These are phyloP conservation scores for Ajuga chamaepitys DNA, from an alignment of 257 asterid species.

Conservation along the genomic window DNA sequence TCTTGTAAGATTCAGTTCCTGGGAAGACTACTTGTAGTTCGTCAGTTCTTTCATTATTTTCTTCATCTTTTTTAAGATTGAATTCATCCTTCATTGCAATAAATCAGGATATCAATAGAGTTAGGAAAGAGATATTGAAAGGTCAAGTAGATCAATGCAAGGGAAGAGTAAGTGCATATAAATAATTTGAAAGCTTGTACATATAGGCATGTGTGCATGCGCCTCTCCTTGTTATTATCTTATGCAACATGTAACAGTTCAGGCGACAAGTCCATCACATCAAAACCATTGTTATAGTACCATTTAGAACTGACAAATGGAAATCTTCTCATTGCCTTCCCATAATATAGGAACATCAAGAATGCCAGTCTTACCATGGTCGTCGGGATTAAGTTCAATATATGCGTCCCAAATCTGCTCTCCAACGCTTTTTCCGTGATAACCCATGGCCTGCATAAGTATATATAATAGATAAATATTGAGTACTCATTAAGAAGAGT, in stretches of 20 bases:
- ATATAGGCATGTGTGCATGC: background rate
- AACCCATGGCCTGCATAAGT: conserved; percentile 46
- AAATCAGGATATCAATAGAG: background rate
- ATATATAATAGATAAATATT: background rate
- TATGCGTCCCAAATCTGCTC: background rate
- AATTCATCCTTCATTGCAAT: conserved; percentile 19
- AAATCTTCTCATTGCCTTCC: background rate
- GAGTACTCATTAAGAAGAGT: background rate
- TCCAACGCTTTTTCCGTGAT: conserved; percentile 4
- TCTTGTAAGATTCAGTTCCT: conserved; percentile 25
- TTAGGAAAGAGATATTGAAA: background rate
- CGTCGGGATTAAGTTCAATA: conserved; percentile 14
- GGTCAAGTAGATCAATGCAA: background rate
- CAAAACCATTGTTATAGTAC: background rate
- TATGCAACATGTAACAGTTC: background rate
- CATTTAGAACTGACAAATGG: background rate
- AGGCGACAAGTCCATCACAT: background rate
- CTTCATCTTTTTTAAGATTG: no score
- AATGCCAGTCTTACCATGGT: conserved; percentile 7
- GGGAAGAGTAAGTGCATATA: background rate
- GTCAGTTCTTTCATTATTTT: background rate
- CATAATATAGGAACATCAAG: background rate
- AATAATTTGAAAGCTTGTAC: background rate
- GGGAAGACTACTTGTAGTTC: conserved; percentile 12
- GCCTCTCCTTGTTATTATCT: background rate